A percentile compares a stretch with the other conserved stretches of the same genome.
Conservation (phyloP, 208 protist species). For the Cochliopodium minus region DNA sequence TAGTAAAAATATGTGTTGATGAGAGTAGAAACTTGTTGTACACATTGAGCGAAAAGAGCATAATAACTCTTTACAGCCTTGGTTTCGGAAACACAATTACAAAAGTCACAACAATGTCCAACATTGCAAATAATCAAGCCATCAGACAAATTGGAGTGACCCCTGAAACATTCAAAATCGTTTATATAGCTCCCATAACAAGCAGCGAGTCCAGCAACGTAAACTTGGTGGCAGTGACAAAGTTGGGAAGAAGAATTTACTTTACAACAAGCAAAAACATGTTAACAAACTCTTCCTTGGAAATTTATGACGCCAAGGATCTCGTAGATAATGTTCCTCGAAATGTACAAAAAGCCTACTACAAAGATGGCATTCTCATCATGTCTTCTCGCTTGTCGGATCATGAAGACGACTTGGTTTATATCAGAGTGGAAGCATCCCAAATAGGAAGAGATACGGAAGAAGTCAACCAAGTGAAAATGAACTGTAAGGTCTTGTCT, state of each 20-base stretch:
- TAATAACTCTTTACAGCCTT: background rate
- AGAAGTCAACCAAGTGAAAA: background rate
- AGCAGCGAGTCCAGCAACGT: slow-evolving; percentile 8
- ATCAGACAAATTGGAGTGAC: slow-evolving; percentile 5
- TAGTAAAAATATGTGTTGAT: slow-evolving; percentile 19
- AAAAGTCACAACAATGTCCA: background rate
- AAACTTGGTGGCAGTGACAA: slow-evolving; percentile 13
- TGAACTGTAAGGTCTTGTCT: background rate
- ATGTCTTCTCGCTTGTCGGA: background rate
- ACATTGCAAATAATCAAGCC: background rate
- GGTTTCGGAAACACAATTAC: background rate
- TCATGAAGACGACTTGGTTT: background rate
- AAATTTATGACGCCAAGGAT: background rate
- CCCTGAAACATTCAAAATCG: background rate
- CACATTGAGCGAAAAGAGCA: slow-evolving; percentile 16
- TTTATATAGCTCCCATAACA: slow-evolving; percentile 11
- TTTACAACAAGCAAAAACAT: slow-evolving; percentile 1
- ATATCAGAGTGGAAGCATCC: background rate
- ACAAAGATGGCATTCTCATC: slow-evolving; percentile 1
- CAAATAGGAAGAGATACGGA: background rate
- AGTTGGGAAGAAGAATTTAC: slow-evolving; percentile 10
- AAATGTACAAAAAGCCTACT: slow-evolving; percentile 13
- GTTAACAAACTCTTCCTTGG: background rate
- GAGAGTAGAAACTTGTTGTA: slow-evolving; percentile 19
- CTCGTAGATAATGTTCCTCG: background rate